A percentile compares a stretch with the other conserved stretches of the same genome.
phyloP scores from a whole-genome alignment of 768 basidiomycete genomes.

The Suillus discolor region DNA sequence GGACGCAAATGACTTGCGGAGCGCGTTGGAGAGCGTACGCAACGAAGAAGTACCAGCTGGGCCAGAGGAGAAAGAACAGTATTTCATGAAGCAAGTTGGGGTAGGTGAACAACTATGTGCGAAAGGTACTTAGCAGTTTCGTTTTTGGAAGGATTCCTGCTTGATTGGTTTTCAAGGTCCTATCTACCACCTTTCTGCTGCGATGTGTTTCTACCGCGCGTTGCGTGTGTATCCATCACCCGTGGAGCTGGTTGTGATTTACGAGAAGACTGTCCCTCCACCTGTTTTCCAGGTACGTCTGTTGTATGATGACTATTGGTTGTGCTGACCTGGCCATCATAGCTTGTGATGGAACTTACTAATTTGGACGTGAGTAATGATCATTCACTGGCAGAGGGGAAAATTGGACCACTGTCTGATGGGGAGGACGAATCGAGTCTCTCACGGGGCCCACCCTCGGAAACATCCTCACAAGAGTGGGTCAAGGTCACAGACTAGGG shows the following conservation, averaged over 20 bases:
- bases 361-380: conserved; percentile 83
- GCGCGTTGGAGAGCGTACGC: conserved; percentile 67
- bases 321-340: conserved; percentile 9
- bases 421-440: conserved; percentile 61
- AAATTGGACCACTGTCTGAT: conserved; percentile 36
- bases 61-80: conserved; percentile 81
- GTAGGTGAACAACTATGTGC: conserved; percentile 83
- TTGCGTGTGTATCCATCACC: conserved; percentile 94
- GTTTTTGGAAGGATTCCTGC: not conserved
- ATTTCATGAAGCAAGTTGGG: conserved; percentile 89
- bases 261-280: conserved; percentile 86
- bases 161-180: conserved; percentile 55
- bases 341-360: conserved; percentile 83
- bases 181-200: conserved; percentile 74
- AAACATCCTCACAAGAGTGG: conserved; percentile 90
- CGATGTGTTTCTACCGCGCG: conserved; percentile 90
- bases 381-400: conserved; percentile 42
- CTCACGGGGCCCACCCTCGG: conserved; percentile 74
- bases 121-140: conserved; percentile 51
- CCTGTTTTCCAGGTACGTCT: conserved; percentile 72
- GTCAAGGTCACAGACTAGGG: conserved; percentile 83
- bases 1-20: conserved; percentile 56
- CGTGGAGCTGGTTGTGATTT: conserved; percentile 92
- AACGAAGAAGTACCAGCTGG: conserved; percentile 66
- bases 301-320: not conserved